These are phyloP conservation scores for Aspergillus sojae DNA, from an alignment of 2,329 filamentous ascomycete genomes.

Conservation along the genomic window DNA sequence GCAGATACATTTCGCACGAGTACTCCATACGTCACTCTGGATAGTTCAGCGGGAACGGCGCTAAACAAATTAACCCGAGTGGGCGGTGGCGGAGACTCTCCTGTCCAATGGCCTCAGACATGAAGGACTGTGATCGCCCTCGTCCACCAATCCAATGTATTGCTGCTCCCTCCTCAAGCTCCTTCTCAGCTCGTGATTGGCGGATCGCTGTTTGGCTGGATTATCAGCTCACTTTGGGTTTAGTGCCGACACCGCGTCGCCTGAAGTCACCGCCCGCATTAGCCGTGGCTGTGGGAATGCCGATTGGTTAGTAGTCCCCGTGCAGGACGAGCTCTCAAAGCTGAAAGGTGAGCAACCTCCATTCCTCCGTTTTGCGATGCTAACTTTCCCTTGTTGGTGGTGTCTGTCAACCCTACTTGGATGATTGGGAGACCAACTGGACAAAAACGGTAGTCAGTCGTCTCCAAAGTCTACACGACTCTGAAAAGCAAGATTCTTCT, in stretches of 20 bases:
- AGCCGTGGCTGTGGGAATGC: background rate
- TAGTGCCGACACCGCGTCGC: constrained; percentile 14
- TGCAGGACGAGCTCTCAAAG: constrained; percentile 3
- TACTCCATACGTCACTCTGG: background rate
- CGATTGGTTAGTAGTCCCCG: constrained; percentile 12
- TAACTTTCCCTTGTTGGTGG: constrained; percentile 11
- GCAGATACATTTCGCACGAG: background rate
- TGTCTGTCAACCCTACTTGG: background rate
- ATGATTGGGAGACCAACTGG: background rate
- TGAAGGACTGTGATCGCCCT: constrained; percentile 7
- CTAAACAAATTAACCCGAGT: constrained; percentile 13
- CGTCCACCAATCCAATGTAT: constrained; percentile 23
- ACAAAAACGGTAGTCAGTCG: background rate
- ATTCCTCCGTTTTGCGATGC: constrained; percentile 3
- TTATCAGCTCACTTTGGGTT: constrained; percentile 18
- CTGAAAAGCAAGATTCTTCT: background rate
- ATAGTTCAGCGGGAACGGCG: constrained; percentile 19
- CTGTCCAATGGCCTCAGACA: constrained; percentile 24
- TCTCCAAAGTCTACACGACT: background rate
- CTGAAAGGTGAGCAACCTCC: constrained; percentile 2
- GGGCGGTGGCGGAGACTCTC: constrained; percentile 19
- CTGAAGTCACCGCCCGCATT: constrained; percentile 5
- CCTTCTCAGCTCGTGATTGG: constrained; percentile 13
- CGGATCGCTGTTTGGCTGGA: background rate
- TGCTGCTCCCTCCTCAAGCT: background rate